A percentile compares a stretch with the other conserved stretches of the same genome.
Conservation (phyloP, 2,329 filamentous ascomycete species). For the Dactylellina drechsleri region DNA sequence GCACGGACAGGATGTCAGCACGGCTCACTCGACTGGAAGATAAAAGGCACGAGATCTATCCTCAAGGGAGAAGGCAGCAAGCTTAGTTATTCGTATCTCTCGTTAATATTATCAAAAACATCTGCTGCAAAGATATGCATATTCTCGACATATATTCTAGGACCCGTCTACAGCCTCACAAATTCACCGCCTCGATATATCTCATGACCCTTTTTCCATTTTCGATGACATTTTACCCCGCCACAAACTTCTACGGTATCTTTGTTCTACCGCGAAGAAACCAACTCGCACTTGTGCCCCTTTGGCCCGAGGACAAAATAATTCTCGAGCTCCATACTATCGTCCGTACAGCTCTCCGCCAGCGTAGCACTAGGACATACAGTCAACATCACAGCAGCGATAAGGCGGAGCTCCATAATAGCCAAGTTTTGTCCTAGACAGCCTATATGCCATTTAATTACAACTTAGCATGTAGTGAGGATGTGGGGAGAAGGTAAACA, state of each 20-base stretch:
- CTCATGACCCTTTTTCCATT: slow-evolving; percentile 22
- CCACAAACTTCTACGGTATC: slow-evolving; percentile 25
- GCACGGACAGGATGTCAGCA: too few species aligned
- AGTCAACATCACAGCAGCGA: slow-evolving; percentile 16
- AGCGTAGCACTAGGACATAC: slow-evolving; percentile 12
- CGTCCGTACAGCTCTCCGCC: slow-evolving; percentile 26
- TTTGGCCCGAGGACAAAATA: slow-evolving; percentile 33
- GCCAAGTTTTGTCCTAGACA: slow-evolving; percentile 31
- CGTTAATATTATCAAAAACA: too few species aligned
- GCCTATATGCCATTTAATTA: slow-evolving; percentile 12
- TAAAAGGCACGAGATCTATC: too few species aligned
- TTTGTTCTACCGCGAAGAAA: slow-evolving; percentile 28
- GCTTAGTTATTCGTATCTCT: too few species aligned
- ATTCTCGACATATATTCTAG: too few species aligned
- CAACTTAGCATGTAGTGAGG: neutral
- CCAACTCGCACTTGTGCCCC: slow-evolving; percentile 32
- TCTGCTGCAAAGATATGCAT: too few species aligned
- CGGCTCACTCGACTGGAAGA: too few species aligned
- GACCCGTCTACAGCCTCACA: too few species aligned
- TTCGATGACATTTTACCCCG: slow-evolving; percentile 22
- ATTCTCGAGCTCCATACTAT: slow-evolving; percentile 41
- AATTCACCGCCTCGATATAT: slow-evolving; percentile 21
- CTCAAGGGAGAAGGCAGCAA: too few species aligned
- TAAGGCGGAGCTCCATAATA: slow-evolving; percentile 36
- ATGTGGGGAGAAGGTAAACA: neutral